Evolutionary conservation across 1,284 basidiomycete genomes (phyloP), one percentile per base, ranked within the genome.

Genomic region (Filobasidium uniguttulatum): DNA sequence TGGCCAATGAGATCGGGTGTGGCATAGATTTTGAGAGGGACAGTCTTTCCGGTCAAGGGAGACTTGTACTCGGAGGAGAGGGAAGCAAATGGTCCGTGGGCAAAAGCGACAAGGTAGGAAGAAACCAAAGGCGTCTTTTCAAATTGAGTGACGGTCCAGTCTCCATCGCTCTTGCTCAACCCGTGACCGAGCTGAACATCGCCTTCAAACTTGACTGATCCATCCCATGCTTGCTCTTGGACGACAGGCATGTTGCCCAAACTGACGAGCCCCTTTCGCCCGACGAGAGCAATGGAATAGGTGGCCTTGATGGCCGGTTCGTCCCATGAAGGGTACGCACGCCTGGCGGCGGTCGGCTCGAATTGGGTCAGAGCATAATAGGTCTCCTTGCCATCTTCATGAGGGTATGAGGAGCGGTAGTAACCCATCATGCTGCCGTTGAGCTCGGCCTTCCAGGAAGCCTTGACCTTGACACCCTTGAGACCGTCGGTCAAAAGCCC

Each of bases 251-350:
- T 94, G 72, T 97, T 97, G 71, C 82, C 82, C 55, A 91, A 68
- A 3, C 67, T 65, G 26, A 59, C 62, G 36, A 73, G 69, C 60
- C 72, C 73, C 15, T 64, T 64, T 55, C 82, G 81, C 29, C 88
- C 88, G 58, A 98, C 78, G 74, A 96, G 75, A 14, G 82, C 83
- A 59, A 96, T 73, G 28, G 51, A 74, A 67, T 85, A 94, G 2
- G 82, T 89, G 5, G 90, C 84, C 69, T 97, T 97, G 62, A 94
- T 75, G 20, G 80, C 75, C 22, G 93, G 93, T 66, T 97, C 90
- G 65, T 96, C 93, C 85, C 86, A 97, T 57, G 72, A 73, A 3
- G 73, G 74, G 57, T 66, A 69, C 19, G 67, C 70, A 20, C 65
- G 59, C 37, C 44, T 41, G 49, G 43, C 44, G 25, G 54, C 48